These are phyloP conservation scores for Rhodotorula babjevae DNA, from an alignment of 768 basidiomycete genomes.

Conservation along the genomic window DNA sequence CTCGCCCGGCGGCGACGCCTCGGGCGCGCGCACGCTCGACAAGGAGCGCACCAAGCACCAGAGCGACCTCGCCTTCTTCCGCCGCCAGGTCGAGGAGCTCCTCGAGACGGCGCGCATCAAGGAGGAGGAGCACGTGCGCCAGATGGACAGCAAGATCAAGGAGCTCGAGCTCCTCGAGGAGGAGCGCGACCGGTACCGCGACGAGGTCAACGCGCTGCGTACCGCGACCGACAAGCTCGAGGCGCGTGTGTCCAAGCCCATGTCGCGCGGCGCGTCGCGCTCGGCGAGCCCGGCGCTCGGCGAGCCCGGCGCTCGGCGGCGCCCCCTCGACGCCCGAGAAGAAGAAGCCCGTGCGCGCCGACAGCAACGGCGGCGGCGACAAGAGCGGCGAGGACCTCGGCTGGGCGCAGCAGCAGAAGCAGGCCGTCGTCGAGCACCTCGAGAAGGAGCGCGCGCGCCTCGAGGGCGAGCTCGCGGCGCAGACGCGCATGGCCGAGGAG, in stretches of 20 bases:
- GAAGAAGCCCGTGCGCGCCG: background rate
- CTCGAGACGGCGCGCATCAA: background rate
- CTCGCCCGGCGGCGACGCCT: background rate
- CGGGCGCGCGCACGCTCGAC: background rate
- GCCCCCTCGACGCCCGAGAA: background rate
- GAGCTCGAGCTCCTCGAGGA: constrained; percentile 5
- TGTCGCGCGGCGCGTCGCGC: background rate
- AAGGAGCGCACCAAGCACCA: background rate
- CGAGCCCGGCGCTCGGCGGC: background rate
- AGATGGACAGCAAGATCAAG: constrained; percentile 1
- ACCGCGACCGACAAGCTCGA: background rate
- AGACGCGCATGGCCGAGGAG: constrained; percentile 1
- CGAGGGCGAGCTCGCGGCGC: background rate
- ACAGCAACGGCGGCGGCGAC: background rate
- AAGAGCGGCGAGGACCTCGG: background rate
- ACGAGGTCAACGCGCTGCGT: background rate
- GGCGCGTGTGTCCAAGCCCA: background rate
- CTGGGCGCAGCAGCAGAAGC: constrained; percentile 2
- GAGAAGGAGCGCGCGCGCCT: constrained; percentile 5
- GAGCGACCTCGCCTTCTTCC: background rate
- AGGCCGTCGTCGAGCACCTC: background rate
- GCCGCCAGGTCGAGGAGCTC: background rate
- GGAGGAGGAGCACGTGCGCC: background rate
- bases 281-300: background rate
- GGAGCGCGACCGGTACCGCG: constrained; percentile 4